These are phyloP conservation scores for Naganishia randhawae DNA, from an alignment of 768 basidiomycete genomes.

Conservation along the genomic window DNA sequence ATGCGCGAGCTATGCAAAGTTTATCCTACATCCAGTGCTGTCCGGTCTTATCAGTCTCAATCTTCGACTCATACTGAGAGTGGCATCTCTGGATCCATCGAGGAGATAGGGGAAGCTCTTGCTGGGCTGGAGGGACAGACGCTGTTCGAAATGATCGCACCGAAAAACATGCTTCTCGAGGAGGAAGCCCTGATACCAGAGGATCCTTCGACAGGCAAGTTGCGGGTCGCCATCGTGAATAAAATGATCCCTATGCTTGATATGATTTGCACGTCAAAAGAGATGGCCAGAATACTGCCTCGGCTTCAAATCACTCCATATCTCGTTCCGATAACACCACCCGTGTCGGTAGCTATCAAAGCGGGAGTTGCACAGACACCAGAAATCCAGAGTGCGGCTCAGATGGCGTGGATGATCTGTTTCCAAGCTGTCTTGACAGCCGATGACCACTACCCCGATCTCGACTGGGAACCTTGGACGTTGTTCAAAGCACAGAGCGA, in stretches of 20 bases:
- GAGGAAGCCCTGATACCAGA: constrained; percentile 26
- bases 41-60: constrained; percentile 6
- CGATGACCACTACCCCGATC: constrained; percentile 46
- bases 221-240: constrained; percentile 40
- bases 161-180: constrained; percentile 34
- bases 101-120: constrained; percentile 49
- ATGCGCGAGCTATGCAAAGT: constrained; percentile 46
- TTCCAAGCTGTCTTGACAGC: constrained; percentile 49
- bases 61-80: constrained; percentile 24
- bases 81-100: constrained; percentile 39
- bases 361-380: constrained; percentile 21
- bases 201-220: constrained; percentile 21
- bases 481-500: constrained; percentile 50
- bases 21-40: constrained; percentile 8
- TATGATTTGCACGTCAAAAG: constrained; percentile 40
- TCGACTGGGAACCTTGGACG: constrained; percentile 49
- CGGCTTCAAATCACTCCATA: constrained; percentile 45
- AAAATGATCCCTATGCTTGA: constrained; percentile 50
- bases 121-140: constrained; percentile 45
- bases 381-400: constrained; percentile 23
- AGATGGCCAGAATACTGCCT: constrained; percentile 45
- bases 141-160: constrained; percentile 41
- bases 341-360: constrained; percentile 7
- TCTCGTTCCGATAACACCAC: constrained; percentile 46
- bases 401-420: constrained; percentile 46